Percentiles rank a stretch among this genome's conserved stretches.
phyloP scores from a whole-genome alignment of 345 rosid species.

The Syzygium aqueum region DNA sequence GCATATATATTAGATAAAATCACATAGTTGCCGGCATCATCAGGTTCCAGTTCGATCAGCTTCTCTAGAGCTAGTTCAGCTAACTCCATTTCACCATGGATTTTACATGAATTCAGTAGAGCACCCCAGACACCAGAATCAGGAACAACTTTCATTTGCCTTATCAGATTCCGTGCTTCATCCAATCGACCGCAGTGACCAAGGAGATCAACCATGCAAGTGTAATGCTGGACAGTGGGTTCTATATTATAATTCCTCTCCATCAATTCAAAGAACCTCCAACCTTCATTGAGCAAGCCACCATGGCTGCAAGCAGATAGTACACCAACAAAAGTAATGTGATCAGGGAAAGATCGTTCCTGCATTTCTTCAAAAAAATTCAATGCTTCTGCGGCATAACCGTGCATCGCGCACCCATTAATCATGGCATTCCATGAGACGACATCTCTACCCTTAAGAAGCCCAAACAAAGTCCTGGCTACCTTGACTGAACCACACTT shows the following conservation, averaged over 20 bases:
- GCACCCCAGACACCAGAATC: slow-evolving; percentile 35
- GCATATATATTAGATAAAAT: slow-evolving; percentile 27
- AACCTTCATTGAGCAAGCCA: slow-evolving; percentile 25
- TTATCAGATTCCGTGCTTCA: slow-evolving; percentile 25
- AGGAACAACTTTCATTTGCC: slow-evolving; percentile 20
- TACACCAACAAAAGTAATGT: slow-evolving; percentile 26
- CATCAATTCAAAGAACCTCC: slow-evolving; percentile 20
- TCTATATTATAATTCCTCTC: slow-evolving; percentile 5
- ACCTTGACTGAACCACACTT: slow-evolving; percentile 16
- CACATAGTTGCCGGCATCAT: slow-evolving; percentile 23
- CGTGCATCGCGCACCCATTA: slow-evolving; percentile 30
- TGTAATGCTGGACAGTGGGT: slow-evolving; percentile 27
- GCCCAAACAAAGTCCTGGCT: slow-evolving; percentile 21
- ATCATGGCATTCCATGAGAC: slow-evolving; percentile 37
- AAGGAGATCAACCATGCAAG: slow-evolving; percentile 34
- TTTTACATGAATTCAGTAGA: slow-evolving; percentile 23
- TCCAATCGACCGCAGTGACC: slow-evolving; percentile 21
- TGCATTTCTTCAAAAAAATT: slow-evolving; percentile 19
- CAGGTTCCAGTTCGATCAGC: slow-evolving; percentile 24
- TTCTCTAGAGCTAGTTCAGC: slow-evolving; percentile 25
- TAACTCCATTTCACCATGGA: slow-evolving; percentile 19
- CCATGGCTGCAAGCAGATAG: slow-evolving; percentile 32
- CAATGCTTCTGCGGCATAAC: slow-evolving; percentile 16
- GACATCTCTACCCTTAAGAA: slow-evolving; percentile 11
- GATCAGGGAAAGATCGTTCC: slow-evolving; percentile 9